Percentiles rank a stretch among this genome's conserved stretches.
phyloP scores from a whole-genome alignment of 2,329 filamentous ascomycete genomes.

The Graphilbum sp. region DNA sequence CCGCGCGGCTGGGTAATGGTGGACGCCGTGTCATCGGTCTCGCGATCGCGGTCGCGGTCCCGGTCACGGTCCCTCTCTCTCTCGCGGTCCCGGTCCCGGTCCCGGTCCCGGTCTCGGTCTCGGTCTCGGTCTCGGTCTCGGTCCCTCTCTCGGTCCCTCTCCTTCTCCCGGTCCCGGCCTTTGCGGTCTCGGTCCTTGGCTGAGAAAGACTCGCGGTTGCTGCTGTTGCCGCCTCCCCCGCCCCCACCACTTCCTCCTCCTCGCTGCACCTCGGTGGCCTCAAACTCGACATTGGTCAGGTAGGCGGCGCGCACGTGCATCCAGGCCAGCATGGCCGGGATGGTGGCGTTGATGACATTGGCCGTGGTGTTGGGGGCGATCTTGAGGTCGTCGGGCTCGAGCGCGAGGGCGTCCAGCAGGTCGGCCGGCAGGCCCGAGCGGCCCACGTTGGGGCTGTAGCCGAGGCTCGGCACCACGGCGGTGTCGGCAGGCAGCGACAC shows the following conservation, averaged over 20 bases:
- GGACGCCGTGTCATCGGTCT: background rate
- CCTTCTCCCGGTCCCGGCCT: background rate
- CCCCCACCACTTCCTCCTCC: background rate
- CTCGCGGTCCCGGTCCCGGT: background rate
- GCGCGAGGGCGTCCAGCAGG: constrained; percentile 1
- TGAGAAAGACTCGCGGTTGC: background rate
- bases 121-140: background rate
- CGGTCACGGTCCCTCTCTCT: background rate
- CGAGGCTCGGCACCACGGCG: constrained; percentile 1
- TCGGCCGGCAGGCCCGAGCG: constrained; percentile 1
- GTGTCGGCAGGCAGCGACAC: constrained; percentile 6
- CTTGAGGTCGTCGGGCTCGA: constrained; percentile 2
- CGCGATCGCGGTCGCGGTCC: background rate
- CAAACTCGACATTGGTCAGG: constrained; percentile 7
- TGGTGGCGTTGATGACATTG: constrained; percentile 8
- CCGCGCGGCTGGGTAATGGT: constrained; percentile 1
- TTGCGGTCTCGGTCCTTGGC: background rate
- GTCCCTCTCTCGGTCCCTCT: background rate
- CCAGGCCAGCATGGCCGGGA: constrained; percentile 11
- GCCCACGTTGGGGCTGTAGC: constrained; percentile 7
- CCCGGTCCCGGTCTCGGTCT: background rate
- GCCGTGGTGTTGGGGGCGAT: constrained; percentile 5
- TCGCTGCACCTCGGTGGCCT: constrained; percentile 8
- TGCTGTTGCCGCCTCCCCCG: background rate
- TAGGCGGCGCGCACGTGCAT: constrained; percentile 10